These are phyloP conservation scores for Sextonia rubra DNA, from an alignment of 164 flowering plant genomes.

Conservation along the genomic window DNA sequence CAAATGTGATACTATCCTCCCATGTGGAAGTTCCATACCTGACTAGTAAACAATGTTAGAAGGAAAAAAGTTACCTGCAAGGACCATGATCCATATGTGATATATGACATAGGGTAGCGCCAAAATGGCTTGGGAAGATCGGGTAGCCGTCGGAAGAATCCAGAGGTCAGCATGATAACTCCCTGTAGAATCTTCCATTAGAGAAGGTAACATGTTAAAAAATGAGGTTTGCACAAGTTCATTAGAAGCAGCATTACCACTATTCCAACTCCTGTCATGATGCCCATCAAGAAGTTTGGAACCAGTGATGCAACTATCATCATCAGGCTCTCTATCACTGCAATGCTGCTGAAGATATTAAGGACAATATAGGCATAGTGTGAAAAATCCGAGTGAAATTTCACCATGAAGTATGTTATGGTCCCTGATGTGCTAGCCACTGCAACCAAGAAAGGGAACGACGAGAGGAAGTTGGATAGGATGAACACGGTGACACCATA, in stretches of 20 bases:
- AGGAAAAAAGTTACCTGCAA: conserved; percentile 46
- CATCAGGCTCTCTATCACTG: conserved; percentile 67
- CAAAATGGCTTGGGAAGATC: conserved; percentile 82
- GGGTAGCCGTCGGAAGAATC: conserved; percentile 68
- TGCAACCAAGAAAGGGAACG: conserved; percentile 51
- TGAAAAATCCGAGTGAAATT: conserved; percentile 36
- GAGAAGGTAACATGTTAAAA: not conserved
- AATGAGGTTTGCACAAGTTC: not conserved
- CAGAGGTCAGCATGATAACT: conserved; percentile 78
- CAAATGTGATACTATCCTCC: too few species aligned
- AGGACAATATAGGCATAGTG: conserved; percentile 30
- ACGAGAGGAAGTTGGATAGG: conserved; percentile 50
- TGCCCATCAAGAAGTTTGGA: conserved; percentile 62
- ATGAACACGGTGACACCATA: conserved; percentile 38
- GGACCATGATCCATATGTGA: conserved; percentile 72
- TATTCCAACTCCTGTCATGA: conserved; percentile 38
- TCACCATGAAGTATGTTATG: conserved; percentile 53
- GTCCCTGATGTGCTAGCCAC: conserved; percentile 36
- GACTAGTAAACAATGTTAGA: not conserved
- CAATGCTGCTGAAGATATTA: conserved; percentile 35
- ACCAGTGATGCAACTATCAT: conserved; percentile 70
- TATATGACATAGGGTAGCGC: conserved; percentile 77
- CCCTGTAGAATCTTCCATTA: conserved; percentile 34
- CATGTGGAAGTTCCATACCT: too few species aligned
- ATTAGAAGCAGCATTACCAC: conserved; percentile 20